These are phyloP conservation scores for Stenogyne calaminthoides DNA, from an alignment of 305 asterid species.

Conservation along the genomic window DNA sequence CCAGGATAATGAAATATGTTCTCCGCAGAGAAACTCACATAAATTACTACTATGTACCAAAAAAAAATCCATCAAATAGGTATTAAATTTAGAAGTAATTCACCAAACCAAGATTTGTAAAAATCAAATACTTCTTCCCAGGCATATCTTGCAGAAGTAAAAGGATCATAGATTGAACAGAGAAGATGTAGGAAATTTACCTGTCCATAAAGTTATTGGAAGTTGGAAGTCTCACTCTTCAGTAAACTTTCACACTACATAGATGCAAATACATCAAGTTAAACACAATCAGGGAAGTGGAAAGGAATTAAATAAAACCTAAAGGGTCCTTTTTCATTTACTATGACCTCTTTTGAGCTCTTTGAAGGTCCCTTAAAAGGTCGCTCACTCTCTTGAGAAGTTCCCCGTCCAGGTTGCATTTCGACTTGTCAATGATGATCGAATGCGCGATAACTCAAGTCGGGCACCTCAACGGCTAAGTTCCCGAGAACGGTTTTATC, in stretches of 20 bases:
- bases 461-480: no score
- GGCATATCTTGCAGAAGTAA: neutral
- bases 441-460: no score
- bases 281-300: conserved; percentile 31
- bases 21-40: no score
- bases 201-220: conserved; percentile 67
- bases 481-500: no score
- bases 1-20: no score
- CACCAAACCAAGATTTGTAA: conserved; percentile 11
- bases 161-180: conserved; percentile 10
- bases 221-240: conserved; percentile 74
- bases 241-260: conserved; percentile 79
- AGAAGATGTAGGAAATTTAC: conserved; percentile 39
- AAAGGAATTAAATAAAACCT: conserved; percentile 17
- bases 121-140: neutral
- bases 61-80: no score
- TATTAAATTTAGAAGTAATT: neutral
- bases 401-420: no score
- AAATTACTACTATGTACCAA: no score
- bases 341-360: no score
- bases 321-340: conserved; percentile 4
- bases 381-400: no score
- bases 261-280: conserved; percentile 30
- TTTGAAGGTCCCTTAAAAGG: no score
- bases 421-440: no score